phyloP scores from a whole-genome alignment of 345 rosid genomes.

The Pseudoturritis turrita region DNA sequence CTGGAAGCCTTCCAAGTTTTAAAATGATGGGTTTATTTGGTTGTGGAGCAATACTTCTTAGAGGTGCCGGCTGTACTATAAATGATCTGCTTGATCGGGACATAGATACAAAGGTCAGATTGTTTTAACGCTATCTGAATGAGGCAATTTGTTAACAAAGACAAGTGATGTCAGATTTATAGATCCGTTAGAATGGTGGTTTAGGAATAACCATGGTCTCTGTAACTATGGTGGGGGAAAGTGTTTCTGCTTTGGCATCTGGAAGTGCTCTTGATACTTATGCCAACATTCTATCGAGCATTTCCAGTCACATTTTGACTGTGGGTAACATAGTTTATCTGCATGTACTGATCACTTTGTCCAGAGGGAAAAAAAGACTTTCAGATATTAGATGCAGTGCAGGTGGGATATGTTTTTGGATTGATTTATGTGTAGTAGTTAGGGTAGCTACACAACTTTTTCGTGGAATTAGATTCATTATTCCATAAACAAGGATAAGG shows the following conservation, averaged over 20 bases:
- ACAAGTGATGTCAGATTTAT: neutral
- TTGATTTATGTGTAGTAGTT: neutral
- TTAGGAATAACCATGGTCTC: neutral
- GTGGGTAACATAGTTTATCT: neutral
- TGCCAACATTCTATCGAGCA: neutral
- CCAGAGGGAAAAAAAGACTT: too few relatives aligned
- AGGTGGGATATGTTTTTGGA: neutral
- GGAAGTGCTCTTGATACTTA: neutral
- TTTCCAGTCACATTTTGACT: neutral
- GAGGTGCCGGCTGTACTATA: conserved; percentile 91
- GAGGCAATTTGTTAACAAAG: neutral
- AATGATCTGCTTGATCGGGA: conserved; percentile 92
- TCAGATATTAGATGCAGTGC: too few relatives aligned
- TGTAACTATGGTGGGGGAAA: neutral
- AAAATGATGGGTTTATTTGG: conserved; percentile 73
- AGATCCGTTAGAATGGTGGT: neutral
- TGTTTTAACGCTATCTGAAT: neutral
- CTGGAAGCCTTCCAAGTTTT: conserved; percentile 69
- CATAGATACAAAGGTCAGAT: conserved; percentile 71
- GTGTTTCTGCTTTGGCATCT: neutral
- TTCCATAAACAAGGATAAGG: neutral
- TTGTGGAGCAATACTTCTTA: conserved; percentile 83
- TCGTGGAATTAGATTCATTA: neutral
- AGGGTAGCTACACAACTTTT: neutral
- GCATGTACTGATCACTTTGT: neutral